Evolutionary conservation across 139 green algal genomes (phyloP), one percentile per base, ranked within the genome.

Genomic region (Coccomyxa sp.): DNA sequence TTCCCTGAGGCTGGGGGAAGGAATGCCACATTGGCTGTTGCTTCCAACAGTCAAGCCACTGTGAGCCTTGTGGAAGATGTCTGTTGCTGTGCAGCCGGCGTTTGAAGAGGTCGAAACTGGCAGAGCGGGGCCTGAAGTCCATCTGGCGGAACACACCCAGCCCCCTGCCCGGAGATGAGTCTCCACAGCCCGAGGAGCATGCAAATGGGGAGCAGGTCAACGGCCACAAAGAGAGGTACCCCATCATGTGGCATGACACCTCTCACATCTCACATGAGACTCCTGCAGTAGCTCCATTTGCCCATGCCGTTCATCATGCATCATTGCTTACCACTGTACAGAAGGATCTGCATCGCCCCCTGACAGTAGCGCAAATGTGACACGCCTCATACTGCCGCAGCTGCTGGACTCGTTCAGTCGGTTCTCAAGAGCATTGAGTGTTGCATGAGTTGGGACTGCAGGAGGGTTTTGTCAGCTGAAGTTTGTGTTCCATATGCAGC

Each of bases 111-210:
- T 70, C 88, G 0, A 89, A 92, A 73, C 77, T 96, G 84, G 85
- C 79, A 78, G 85, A 94, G 79, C 81, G 83, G 0, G 80, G 87
- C 64, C 75, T 87, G 14, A 83, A 82, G 55, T 84, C 81, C 55
- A 85, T 96, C 37, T 96, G 89, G 87, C 78, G 83, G 29, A 89
- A 90, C 81, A 94, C 92, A 31, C 92, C 92, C 5, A 92, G 80
- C 16, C 91, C 91, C 7, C 86, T 89, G 0, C 88, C 85, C 12
- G 68, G 39, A 14, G 73, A 55, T 29, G 39, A 83, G 41, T n/a
- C n/a, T n/a, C n/a, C 40, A 34, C 31, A 54, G 38, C 36, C 6
- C 38, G 36, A 29, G 33, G 33, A 8, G 55, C 37, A n/a, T 24
- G 39, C 35, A 31, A 68, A 50, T 44, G 37, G 74, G 8, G 37